Conservation (phyloP, 2,329 filamentous ascomycete genomes). For the Arthroderma uncinatum region DNA sequence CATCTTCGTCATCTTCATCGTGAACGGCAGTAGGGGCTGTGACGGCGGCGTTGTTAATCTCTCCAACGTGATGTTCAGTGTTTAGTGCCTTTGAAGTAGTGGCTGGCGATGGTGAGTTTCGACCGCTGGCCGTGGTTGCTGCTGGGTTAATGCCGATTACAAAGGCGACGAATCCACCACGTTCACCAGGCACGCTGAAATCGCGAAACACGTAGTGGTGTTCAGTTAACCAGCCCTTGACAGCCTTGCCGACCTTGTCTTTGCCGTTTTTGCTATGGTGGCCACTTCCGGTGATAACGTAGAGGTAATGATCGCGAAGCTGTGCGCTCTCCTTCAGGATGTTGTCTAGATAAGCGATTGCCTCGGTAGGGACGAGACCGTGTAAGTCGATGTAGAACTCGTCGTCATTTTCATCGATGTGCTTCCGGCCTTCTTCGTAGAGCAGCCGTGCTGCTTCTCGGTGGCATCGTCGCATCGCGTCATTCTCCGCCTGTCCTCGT, state of each 20-base stretch:
- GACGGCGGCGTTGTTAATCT: slow-evolving; percentile 8
- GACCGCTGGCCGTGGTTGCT: slow-evolving; percentile 40
- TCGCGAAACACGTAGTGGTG: slow-evolving; percentile 94
- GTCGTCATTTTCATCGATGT: slow-evolving; percentile 36
- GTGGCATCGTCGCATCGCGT: slow-evolving; percentile 93
- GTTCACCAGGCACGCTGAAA: slow-evolving; percentile 91
- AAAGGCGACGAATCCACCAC: slow-evolving; percentile 60
- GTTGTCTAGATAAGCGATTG: slow-evolving; percentile 82
- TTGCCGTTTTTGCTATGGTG: slow-evolving; percentile 98
- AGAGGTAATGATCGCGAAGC: slow-evolving; percentile 61
- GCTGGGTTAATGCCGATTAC: slow-evolving; percentile 54
- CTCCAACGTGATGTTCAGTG: slow-evolving; percentile 13
- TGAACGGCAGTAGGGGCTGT: slow-evolving; percentile 12
- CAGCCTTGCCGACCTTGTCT: slow-evolving; percentile 92
- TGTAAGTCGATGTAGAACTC: slow-evolving; percentile 95
- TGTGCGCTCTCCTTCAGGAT: slow-evolving; percentile 72
- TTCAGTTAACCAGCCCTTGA: slow-evolving; percentile 82
- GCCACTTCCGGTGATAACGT: slow-evolving; percentile 92
- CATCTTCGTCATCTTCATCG: slow-evolving; percentile 14
- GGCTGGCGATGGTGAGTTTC: slow-evolving; percentile 25
- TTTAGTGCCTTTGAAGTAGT: slow-evolving; percentile 18
- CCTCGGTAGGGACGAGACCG: slow-evolving; percentile 96
- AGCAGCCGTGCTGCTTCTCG: slow-evolving; percentile 83
- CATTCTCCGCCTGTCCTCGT: slow-evolving; percentile 91
- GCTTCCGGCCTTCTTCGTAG: slow-evolving; percentile 86